Evolutionary conservation across 1,284 basidiomycete species (phyloP), one percentile per base, ranked within the genome.

Genomic region (Termitomyces sp.): DNA sequence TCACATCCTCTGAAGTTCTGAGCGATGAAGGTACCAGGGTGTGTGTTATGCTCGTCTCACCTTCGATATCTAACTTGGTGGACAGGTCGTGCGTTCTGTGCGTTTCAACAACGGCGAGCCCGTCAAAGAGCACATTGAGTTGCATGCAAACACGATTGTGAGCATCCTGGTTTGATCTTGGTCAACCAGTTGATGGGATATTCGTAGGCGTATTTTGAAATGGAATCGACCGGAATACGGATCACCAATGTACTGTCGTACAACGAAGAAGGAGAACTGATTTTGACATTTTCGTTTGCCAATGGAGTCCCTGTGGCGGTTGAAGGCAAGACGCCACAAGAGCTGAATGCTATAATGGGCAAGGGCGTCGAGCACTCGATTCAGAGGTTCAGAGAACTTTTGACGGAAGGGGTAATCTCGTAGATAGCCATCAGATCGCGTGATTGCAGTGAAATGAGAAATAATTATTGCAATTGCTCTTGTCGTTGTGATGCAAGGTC

Each of bases 221-320:
- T 64, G 45, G 48, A 51, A 30, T 1, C n/a, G 17, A 60, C 45
- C 0, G 65, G 64, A 8, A 60, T 41, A 5, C 63, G 65, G 8
- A 62, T 70, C 49, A 70, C 67, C 8, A 71, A 70, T 44, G 33
- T 66, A 8, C 15, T 72, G 7, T 71, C 69, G 6, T 68, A 69
- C 50, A 63, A 69, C 33, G 62, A 59, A 7, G 52, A 61, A 30
- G 62, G 63, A 40, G 62, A 68, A 34, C 50, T 72, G 33, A 21
- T 68, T 2, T 44, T 71, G 46, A 71, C 68, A 3, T 70, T 66
- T 42, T 58, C 64, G 19, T 70, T 70, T 52, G 65, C 66, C 4
- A 67, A 67, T 34, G 69, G 70, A 3, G 61, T 70, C 12, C 66
- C 69, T 13, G 36, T 4, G 59, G 47, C 33, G 21, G 28, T 13